Base-by-base conservation (phyloP, 768 basidiomycete species). In the Macrolepiota dolichaula region DNA sequence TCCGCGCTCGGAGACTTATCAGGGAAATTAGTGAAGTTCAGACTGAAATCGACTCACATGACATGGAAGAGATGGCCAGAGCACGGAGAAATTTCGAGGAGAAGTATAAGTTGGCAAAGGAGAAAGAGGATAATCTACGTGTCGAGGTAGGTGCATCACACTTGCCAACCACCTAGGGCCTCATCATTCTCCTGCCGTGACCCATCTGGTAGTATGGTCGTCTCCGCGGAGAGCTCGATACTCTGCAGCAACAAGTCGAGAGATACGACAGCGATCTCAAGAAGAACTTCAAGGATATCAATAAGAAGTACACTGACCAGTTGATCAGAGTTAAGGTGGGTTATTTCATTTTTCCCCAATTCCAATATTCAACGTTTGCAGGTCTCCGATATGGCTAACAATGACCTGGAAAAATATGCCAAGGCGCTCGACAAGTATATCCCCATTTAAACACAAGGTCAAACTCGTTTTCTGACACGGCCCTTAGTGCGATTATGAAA, bases 331-430 rank as follows among this genome's bases (percentile, higher is more conserved):
- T 97, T 69, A 98, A 98, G 84, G 96, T 94, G 67, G 42, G 27
- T 35, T 25, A 35, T 4, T 5, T 32, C 36, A 37, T 27, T 51
- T 49, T 10, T 47, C 50, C 24, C 55, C 24, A 25, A 25, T 19
- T 42, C 38, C 46, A 47, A 36, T 22, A 25, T 29, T 63, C 35
- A 49, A 44, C 15, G 46, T 17, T n/a, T 40, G 25, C 65, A 98
- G 96, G 93, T 97, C 76, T 94, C 95, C 35, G 96, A 98, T 73
- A 94, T 98, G 88, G 95, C 96, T 5, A 98, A 96, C 72, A 91
- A 85, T 62, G 97, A 99, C 72, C 73, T 99, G 56, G 96, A 99
- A 77, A 98, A 98, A 77, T 98, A 98, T 63, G 92, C 87, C 4
- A 98, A 98, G 70, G 97, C 97, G 2, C 76, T 99, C 51, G 97